These are phyloP conservation scores for Trametes coccinea DNA, from an alignment of 768 basidiomycete species.

Conservation along the genomic window DNA sequence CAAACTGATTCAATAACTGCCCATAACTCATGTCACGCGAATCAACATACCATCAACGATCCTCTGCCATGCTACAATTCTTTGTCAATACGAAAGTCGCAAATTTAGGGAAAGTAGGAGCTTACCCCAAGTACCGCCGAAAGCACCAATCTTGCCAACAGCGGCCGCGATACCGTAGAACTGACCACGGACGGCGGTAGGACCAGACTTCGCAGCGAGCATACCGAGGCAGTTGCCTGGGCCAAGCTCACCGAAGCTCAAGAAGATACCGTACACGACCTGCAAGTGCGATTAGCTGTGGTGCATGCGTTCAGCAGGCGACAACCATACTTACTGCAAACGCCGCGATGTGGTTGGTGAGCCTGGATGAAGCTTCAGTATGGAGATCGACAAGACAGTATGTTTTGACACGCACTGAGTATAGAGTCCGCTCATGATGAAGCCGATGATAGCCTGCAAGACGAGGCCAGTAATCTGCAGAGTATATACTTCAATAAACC, in stretches of 20 bases:
- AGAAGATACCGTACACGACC: slow-evolving; percentile 90
- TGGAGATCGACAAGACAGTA: not conserved
- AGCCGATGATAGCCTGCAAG: slow-evolving; percentile 72
- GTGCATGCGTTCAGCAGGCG: not conserved
- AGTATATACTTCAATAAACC: not conserved
- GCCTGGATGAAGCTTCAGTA: slow-evolving; percentile 32
- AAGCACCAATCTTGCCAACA: slow-evolving; percentile 82
- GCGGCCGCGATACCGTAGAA: slow-evolving; percentile 88
- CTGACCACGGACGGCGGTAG: slow-evolving; percentile 84
- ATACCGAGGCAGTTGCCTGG: slow-evolving; percentile 88
- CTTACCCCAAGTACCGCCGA: slow-evolving; percentile 77
- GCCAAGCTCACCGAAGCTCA: slow-evolving; percentile 87
- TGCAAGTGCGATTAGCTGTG: slow-evolving; percentile 26
- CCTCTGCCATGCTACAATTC: slow-evolving; percentile 55
- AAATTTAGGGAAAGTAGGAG: not conserved
- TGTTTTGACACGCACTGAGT: slow-evolving; percentile 35
- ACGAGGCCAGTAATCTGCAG: slow-evolving; percentile 66
- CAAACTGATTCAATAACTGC: not conserved
- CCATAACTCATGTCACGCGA: not conserved
- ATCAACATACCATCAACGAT: slow-evolving; percentile 55
- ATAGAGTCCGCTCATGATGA: slow-evolving; percentile 89
- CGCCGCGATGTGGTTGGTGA: slow-evolving; percentile 65
- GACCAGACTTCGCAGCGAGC: slow-evolving; percentile 81
- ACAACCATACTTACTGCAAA: slow-evolving; percentile 57
- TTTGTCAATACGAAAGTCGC: not conserved